phyloP scores from a whole-genome alignment of 345 rosid species.

The Punica granatum region DNA sequence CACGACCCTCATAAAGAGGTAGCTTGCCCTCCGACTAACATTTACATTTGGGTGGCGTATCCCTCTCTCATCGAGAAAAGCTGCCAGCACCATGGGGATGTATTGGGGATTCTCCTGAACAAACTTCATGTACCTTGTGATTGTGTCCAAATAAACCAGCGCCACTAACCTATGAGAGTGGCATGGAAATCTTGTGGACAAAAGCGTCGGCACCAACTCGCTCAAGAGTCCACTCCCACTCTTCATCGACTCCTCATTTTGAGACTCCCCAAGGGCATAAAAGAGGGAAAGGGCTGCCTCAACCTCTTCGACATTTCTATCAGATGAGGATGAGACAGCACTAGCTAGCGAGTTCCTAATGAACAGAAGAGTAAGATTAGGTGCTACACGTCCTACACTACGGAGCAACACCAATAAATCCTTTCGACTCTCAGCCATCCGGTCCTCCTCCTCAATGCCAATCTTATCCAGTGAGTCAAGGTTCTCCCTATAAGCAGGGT shows the following conservation, averaged over 20 bases:
- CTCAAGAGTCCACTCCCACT: slow-evolving; percentile 55
- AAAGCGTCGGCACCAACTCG: slow-evolving; percentile 66
- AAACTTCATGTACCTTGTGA: slow-evolving; percentile 79
- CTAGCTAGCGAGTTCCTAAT: slow-evolving; percentile 63
- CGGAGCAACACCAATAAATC: slow-evolving; percentile 79
- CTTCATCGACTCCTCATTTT: slow-evolving; percentile 70
- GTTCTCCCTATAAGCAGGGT: slow-evolving; percentile 60
- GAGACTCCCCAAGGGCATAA: slow-evolving; percentile 80
- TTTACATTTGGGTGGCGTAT: slow-evolving; percentile 72
- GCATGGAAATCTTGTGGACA: slow-evolving; percentile 68
- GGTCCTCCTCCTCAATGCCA: slow-evolving; percentile 88
- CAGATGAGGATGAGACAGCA: slow-evolving; percentile 50
- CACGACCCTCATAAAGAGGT: slow-evolving; percentile 88
- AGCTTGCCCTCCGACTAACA: slow-evolving; percentile 84
- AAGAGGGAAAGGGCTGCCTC: slow-evolving; percentile 96
- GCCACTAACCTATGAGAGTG: slow-evolving; percentile 90
- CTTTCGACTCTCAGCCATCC: slow-evolving; percentile 79
- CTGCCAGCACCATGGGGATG: slow-evolving; percentile 64
- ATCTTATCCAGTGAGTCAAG: slow-evolving; percentile 69
- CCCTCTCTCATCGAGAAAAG: slow-evolving; percentile 95
- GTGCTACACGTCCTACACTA: slow-evolving; percentile 75
- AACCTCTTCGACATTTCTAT: slow-evolving; percentile 79
- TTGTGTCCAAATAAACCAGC: slow-evolving; percentile 69
- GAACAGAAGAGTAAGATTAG: slow-evolving; percentile 66
- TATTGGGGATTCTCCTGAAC: slow-evolving; percentile 60